Evolutionary conservation across 1,284 basidiomycete genomes (phyloP).

Genomic region (Quambalaria eucalypti): DNA sequence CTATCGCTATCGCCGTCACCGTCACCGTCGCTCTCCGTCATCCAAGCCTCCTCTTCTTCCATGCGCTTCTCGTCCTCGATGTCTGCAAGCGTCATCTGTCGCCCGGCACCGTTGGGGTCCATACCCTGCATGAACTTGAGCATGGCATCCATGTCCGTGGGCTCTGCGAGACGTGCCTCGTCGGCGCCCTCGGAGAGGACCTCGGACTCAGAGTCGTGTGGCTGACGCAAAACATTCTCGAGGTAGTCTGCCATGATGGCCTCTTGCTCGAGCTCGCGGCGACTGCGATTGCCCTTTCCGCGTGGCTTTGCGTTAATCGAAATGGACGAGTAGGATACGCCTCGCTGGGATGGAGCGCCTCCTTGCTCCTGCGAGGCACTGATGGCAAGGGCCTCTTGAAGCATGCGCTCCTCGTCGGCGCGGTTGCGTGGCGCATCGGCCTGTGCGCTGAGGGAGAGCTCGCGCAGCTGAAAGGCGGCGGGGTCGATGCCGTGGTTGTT

Average conservation of each 20-base stretch:
- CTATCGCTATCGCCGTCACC: conserved; percentile 14
- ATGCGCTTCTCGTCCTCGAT: conserved; percentile 24
- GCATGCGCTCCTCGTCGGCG: not conserved
- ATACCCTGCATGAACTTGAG: conserved; percentile 36
- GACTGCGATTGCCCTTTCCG: not conserved
- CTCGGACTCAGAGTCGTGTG: conserved; percentile 7
- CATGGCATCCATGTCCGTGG: conserved; percentile 21
- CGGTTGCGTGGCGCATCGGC: not conserved
- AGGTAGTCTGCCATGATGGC: conserved; percentile 41
- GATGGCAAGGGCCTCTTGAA: not conserved
- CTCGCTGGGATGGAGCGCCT: no score
- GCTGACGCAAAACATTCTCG: conserved; percentile 29
- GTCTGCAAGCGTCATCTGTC: conserved; percentile 30
- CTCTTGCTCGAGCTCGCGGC: conserved; percentile 12
- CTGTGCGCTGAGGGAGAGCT: not conserved
- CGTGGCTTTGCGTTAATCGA: no score
- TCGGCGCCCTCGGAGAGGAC: conserved; percentile 8
- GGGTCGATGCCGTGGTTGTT: conserved; percentile 1
- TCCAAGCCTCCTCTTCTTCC: conserved; percentile 32
- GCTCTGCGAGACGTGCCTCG: conserved; percentile 5
- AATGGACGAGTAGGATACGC: not conserved
- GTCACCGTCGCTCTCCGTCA: conserved; percentile 22
- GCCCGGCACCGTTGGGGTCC: conserved; percentile 31
- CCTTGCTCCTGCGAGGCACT: not conserved
- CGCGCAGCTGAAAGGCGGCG: conserved; percentile 1